Evolutionary conservation across 2,329 filamentous ascomycete species (phyloP).

Genomic region (Alternaria burnsii): DNA sequence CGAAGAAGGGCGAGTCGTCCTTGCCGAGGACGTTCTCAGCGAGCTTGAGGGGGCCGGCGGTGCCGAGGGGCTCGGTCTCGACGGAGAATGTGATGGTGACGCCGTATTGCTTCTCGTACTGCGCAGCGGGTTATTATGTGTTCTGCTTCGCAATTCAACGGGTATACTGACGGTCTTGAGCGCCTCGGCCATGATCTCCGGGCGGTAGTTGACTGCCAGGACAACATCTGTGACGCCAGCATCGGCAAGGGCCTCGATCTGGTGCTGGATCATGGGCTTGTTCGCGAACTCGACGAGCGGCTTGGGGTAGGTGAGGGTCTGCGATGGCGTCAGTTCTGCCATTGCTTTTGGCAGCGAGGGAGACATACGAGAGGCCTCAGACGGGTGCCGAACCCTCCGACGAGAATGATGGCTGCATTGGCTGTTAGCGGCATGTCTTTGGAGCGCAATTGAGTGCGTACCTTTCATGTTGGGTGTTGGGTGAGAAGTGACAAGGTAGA

Average conservation of each 20-base stretch:
- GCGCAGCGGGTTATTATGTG: conserved; percentile 22
- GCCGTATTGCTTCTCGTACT: conserved; percentile 90
- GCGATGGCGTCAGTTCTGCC: conserved; percentile 34
- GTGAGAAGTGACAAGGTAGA: conserved; percentile 16
- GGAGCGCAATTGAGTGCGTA: conserved; percentile 26
- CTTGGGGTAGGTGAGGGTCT: conserved; percentile 97
- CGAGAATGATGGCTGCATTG: conserved; percentile 87
- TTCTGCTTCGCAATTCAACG: not conserved
- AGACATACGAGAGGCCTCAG: conserved; percentile 85
- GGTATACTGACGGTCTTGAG: conserved; percentile 76
- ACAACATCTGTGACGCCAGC: conserved; percentile 98
- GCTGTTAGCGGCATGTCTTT: conserved; percentile 18
- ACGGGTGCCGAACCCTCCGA: conserved; percentile 98
- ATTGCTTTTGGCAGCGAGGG: conserved; percentile 12
- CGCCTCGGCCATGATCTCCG: conserved; percentile 95
- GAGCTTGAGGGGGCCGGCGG: conserved; percentile 92
- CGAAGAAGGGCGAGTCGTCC: conserved; percentile 95
- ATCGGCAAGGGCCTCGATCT: conserved; percentile 91
- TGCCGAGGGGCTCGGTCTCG: conserved; percentile 93
- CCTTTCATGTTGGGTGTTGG: conserved; percentile 52
- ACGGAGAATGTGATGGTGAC: conserved; percentile 98
- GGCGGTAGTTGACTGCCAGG: conserved; percentile 97
- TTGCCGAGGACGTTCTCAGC: conserved; percentile 92
- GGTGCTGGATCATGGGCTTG: conserved; percentile 98
- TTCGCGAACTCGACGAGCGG: conserved; percentile 98